Evolutionary conservation across 352 stramenopile species (phyloP), one percentile per base, ranked within the genome.

Genomic region (Blastocystis sp.): DNA sequence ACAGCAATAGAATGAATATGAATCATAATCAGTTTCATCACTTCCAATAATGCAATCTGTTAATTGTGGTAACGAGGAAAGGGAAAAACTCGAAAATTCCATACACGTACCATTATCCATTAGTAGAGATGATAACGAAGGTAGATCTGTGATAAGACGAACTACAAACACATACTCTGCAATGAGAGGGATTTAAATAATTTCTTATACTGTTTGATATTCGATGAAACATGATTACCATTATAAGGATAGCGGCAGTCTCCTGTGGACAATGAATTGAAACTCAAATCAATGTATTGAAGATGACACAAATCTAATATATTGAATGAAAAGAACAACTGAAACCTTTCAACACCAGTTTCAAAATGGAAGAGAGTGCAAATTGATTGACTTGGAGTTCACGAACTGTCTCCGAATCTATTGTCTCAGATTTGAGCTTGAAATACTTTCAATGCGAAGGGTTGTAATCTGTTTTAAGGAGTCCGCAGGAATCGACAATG

Each of bases 1-100:
- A 24, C 49, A 37, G 71, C 71, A 83, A 39, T 67, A 83, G 71
- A 83, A 83, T 27, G 71, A 83, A 56, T 83, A 83, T 2, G 71
- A 83, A 46, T 65, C 66, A 56, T 35, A 66, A 27, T 42, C 39
- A 29, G 63, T 83, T 56, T 83, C 71, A 46, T 83, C 71, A 27
- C n/a, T 66, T 42, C 71, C 71, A n/a, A 83, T 83, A 27, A 83
- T 57, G 51, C 63, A 43, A 39, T 83, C 71, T 16, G 71, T 83
- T 14, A 83, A 19, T 42, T 69, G 4, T 0, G 21, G 0, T 37
- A 29, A 49, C 32, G 32, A 54, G 6, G 16, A 52, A 19, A 77
- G 24, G 29, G 65, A 39, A 49, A 77, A 77, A 16, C 51, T 32
- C 3, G 65, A 77, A 3, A 42, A 39, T 27, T 83, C 71, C 71